phyloP scores from a whole-genome alignment of 495 filamentous ascomycete species.

The Copromyces sp. region DNA sequence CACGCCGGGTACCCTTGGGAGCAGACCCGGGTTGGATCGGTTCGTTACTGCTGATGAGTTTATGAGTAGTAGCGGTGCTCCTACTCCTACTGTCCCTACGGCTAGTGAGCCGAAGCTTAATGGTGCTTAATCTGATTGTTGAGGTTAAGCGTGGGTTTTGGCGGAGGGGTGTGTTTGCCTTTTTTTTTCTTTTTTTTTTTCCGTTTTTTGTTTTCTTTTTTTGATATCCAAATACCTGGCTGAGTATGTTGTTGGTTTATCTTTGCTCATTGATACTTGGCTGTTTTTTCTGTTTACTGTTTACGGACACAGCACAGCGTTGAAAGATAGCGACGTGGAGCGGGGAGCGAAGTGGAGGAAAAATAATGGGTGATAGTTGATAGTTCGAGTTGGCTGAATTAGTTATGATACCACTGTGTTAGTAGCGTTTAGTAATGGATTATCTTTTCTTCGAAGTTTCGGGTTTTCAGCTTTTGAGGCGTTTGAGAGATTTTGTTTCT shows the following conservation, averaged over 20 bases:
- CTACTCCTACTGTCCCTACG: neutral
- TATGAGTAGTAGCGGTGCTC: neutral
- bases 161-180: neutral
- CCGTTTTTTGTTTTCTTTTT: neutral
- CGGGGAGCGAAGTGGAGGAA: too few species aligned
- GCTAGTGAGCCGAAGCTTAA: neutral
- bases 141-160: neutral
- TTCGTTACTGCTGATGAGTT: conserved; percentile 33
- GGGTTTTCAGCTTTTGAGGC: too few species aligned
- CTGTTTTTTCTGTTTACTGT: neutral
- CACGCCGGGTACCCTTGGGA: neutral
- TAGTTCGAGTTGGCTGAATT: too few species aligned
- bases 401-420: too few species aligned
- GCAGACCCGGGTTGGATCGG: conserved; percentile 29
- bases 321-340: too few species aligned
- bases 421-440: too few species aligned
- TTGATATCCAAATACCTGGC: neutral
- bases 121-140: neutral
- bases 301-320: too few species aligned
- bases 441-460: too few species aligned
- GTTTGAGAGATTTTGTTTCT: too few species aligned
- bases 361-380: too few species aligned
- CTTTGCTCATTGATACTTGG: neutral
- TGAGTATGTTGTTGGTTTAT: neutral
- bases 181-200: too few species aligned